Conservation (phyloP, 352 stramenopile species). For the Phytopythium mirpurense region DNA sequence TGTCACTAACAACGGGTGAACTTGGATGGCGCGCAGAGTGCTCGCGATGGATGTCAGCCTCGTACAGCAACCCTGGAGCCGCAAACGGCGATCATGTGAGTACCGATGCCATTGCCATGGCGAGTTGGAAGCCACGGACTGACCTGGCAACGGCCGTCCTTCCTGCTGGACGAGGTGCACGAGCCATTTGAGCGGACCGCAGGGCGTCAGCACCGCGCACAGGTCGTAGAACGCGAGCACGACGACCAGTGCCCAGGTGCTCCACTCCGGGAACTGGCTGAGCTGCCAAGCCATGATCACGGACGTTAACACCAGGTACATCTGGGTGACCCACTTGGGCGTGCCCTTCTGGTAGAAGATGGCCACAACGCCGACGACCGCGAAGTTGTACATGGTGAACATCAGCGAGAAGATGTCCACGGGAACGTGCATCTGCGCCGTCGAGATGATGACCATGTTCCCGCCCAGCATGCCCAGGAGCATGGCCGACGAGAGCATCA, state of each 20-base stretch:
- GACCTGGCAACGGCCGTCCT: constrained; percentile 85
- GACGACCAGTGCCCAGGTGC: constrained; percentile 88
- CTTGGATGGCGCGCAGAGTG: constrained; percentile 9
- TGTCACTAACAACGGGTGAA: constrained; percentile 16
- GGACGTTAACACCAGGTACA: constrained; percentile 94
- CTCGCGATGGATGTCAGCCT: constrained; percentile 56
- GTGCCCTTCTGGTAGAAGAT: constrained; percentile 90
- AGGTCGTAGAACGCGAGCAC: constrained; percentile 98
- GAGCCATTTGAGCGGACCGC: constrained; percentile 95
- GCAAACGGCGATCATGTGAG: constrained; percentile 5
- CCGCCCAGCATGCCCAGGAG: constrained; percentile 81
- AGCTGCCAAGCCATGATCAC: constrained; percentile 99
- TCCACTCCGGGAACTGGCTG: constrained; percentile 95
- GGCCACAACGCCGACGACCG: constrained; percentile 81
- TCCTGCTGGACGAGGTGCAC: constrained; percentile 93
- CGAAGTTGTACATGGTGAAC: constrained; percentile 90
- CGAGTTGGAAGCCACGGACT: background rate
- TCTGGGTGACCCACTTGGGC: constrained; percentile 85
- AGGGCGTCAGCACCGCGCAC: constrained; percentile 99
- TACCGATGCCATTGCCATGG: background rate
- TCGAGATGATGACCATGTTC: constrained; percentile 75
- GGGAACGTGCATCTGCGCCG: constrained; percentile 51
- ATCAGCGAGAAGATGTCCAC: constrained; percentile 63
- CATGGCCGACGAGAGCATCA: constrained; percentile 89
- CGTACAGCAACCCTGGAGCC: constrained; percentile 62